Evolutionary conservation across 2,329 filamentous ascomycete genomes (phyloP), one percentile per base, ranked within the genome.

Genomic region (Tetracladium maxilliforme): DNA sequence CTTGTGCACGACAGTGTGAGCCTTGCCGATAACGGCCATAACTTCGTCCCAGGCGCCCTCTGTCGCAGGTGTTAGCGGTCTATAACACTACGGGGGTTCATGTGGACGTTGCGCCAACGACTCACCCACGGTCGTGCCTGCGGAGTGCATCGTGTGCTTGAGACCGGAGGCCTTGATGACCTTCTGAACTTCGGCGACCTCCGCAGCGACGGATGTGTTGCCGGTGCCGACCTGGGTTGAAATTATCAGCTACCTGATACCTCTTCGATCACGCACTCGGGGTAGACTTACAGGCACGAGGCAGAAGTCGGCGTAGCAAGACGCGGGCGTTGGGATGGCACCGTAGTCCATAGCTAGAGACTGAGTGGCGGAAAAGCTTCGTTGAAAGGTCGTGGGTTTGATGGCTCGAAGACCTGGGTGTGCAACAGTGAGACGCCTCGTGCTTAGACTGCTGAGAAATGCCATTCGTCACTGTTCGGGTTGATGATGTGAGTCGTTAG

Each of bases 21-120:
- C 81, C 54, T 87, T 80, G n/a, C 84, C 84, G 37, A 92, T 79
- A 15, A 86, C 64, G 28, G 58, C 61, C 64, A 92, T 84, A 30
- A 92, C 84, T 16, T 79, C 70, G 36, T 92, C 80, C 87, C 90
- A 95, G 20, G 72, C 66, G 3, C 87, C 90, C 57, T 95, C 87
- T 92, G 38, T 33, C n/a, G 11, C 14, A 19, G 11, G n/a, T n/a
- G n/a, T n/a, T n/a, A n/a, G n/a, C n/a, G n/a, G n/a, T n/a, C n/a
- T n/a, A n/a, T n/a, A n/a, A n/a, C n/a, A n/a, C n/a, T n/a, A n/a
- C n/a, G n/a, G 19, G 6, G 14, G 23, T 26, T 14, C 30, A 24
- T 28, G 11, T 23, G 22, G 9, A n/a, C n/a, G n/a, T n/a, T n/a
- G n/a, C 27, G 15, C 21, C 23, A 28, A 25, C n/a, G 15, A 58